Conservation (phyloP, 345 rosid genomes). For the Populus pruinosa region DNA sequence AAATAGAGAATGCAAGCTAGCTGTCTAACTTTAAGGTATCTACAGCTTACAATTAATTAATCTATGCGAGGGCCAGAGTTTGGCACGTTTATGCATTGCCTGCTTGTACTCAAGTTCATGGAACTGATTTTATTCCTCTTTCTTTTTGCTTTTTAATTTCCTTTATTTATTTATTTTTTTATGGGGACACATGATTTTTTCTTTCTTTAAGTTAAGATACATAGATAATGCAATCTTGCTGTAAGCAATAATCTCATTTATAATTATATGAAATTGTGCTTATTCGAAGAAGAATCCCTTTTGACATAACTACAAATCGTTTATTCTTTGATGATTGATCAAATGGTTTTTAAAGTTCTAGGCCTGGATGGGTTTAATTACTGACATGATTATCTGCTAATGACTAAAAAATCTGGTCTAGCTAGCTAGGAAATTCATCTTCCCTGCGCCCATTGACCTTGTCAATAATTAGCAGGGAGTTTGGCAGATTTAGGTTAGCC, state of each 20-base stretch:
- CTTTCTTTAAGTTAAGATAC: neutral
- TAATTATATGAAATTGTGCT: neutral
- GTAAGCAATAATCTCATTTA: neutral
- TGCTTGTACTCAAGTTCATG: constrained; percentile 6
- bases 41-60: neutral
- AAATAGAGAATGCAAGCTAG: constrained; percentile 18
- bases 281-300: neutral
- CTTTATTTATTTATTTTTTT: neutral
- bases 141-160: neutral
- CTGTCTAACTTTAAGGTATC: constrained; percentile 22
- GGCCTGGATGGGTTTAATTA: neutral
- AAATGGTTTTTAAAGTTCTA: neutral
- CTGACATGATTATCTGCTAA: neutral
- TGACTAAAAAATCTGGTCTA: neutral
- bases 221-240: constrained; percentile 6
- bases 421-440: neutral
- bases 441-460: neutral
- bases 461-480: neutral
- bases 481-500: too few species aligned
- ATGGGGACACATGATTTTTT: neutral
- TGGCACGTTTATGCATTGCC: neutral
- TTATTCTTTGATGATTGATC: neutral
- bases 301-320: neutral
- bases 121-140: neutral
- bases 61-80: neutral